Percentiles rank a stretch among this genome's conserved stretches.
Evolutionary conservation across 2,329 filamentous ascomycete genomes (phyloP).

Genomic region (Dothistroma septosporum): DNA sequence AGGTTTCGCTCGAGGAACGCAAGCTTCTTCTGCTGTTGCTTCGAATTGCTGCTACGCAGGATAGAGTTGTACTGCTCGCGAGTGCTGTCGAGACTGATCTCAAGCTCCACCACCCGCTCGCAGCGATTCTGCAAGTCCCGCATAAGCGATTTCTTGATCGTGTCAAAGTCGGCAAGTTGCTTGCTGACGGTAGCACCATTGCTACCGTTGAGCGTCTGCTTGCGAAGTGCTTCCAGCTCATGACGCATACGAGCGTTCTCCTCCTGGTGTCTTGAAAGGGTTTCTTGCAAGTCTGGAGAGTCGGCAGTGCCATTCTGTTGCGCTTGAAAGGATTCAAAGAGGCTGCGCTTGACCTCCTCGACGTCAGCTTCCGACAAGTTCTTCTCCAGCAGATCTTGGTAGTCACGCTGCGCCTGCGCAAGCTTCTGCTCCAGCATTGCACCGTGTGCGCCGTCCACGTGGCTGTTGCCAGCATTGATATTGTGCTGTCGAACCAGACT

Average conservation of each 20-base stretch:
- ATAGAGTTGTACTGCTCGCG: constrained; percentile 99
- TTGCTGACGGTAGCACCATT: constrained; percentile 76
- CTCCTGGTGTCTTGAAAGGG: constrained; percentile 69
- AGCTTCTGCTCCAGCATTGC: constrained; percentile 72
- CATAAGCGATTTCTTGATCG: constrained; percentile 99
- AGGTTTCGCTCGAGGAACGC: constrained; percentile 97
- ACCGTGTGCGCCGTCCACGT: constrained; percentile 55
- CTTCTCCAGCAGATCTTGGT: constrained; percentile 74
- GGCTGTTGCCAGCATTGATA: constrained; percentile 63
- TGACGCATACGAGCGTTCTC: constrained; percentile 79
- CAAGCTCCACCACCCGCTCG: constrained; percentile 91
- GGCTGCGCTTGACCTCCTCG: constrained; percentile 74
- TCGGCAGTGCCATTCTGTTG: constrained; percentile 42
- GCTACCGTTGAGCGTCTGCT: constrained; percentile 59
- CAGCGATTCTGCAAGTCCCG: constrained; percentile 96
- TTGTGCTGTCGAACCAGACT: constrained; percentile 91
- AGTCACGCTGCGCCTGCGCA: constrained; percentile 70
- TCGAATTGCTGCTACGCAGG: constrained; percentile 91
- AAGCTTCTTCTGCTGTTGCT: constrained; percentile 99
- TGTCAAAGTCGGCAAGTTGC: constrained; percentile 97
- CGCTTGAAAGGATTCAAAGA: constrained; percentile 72
- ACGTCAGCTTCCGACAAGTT: constrained; percentile 75
- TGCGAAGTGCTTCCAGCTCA: constrained; percentile 77
- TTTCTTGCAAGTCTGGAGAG: constrained; percentile 67
- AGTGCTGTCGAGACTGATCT: constrained; percentile 95